Evolutionary conservation across 495 filamentous ascomycete species (phyloP), one percentile per base, ranked within the genome.

Genomic region (Bathelium albidoporum): DNA sequence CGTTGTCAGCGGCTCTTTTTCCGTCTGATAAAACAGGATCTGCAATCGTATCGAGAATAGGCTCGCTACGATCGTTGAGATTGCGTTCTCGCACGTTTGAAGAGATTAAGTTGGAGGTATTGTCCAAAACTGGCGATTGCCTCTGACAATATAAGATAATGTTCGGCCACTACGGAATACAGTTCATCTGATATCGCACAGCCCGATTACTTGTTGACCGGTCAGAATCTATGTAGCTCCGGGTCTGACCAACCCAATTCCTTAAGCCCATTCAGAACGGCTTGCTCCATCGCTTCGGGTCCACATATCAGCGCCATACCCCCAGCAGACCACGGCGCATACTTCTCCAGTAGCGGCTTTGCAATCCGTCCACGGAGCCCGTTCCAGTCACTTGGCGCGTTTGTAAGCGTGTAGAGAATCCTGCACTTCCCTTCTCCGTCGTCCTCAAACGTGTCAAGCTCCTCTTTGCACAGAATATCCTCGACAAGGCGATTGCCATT

Each of bases 231-330:
- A 29, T 55, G 49, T 10, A 55, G 2, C 9, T 55, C 22, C 20
- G 49, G 7, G 2, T 55, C 49, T 26, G 49, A 5, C 90, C 91
- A 96, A 1, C 91, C 90, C 75, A 87, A 77, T 18, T 75, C 80
- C 62, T 81, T 79, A 64, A 96, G 80, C 36, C 83, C 80, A 53
- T 73, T 71, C 68, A 80, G 80, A 14, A 85, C 85, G 65, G 77
- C 83, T 73, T 85, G 86, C 76, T 96, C 90, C 77, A 97, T 78
- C 12, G 84, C 75, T 66, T 82, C 84, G 0, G 93, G 93, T 11
- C 93, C 93, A 77, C 93, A 97, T 49, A 96, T 80, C 64, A 97
- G 71, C 43, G 88, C 87, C 79, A 97, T 75, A 4, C 81, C 78
- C 32, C 85, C 82, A 1, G 75, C 79, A 5, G 26, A n/a, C 39